Evolutionary conservation across 192 early-diverging fungal genomes (phyloP).

Genomic region (Allomyces macrogynus): DNA sequence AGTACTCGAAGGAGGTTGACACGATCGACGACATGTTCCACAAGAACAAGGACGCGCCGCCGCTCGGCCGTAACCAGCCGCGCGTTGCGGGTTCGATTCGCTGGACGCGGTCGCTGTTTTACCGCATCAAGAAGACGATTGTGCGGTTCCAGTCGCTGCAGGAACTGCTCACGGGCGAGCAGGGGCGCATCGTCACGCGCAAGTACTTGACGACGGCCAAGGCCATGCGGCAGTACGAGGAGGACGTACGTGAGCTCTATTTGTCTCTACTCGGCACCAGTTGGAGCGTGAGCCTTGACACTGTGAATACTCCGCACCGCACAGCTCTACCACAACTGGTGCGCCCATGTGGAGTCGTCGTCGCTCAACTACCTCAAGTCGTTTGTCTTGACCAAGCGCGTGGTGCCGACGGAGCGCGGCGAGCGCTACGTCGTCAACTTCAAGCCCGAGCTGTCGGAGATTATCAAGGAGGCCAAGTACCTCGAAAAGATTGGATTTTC

Average conservation of each 20-base stretch:
- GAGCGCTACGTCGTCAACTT: constrained; percentile 72
- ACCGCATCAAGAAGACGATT: constrained; percentile 46
- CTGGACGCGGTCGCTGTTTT: constrained; percentile 50
- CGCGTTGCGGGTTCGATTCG: constrained; percentile 78
- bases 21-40: constrained; percentile 71
- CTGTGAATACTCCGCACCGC: too few species aligned
- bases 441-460: constrained; percentile 73
- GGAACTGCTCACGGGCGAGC: constrained; percentile 38
- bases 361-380: constrained; percentile 32
- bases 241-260: constrained; percentile 12
- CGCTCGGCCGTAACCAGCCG: constrained; percentile 55
- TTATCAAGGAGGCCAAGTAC: constrained; percentile 98
- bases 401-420: not conserved
- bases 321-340: constrained; percentile 33
- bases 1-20: constrained; percentile 86
- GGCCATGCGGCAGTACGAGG: constrained; percentile 37
- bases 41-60: constrained; percentile 67
- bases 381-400: constrained; percentile 24
- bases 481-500: constrained; percentile 86
- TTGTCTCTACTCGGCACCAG: not conserved
- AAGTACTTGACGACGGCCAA: constrained; percentile 40
- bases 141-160: constrained; percentile 39
- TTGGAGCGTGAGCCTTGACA: too few species aligned
- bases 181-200: constrained; percentile 32
- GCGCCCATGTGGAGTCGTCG: constrained; percentile 29